Percentiles rank a stretch among this genome's conserved stretches.
These are phyloP conservation scores for Mortierella sp. DNA, from an alignment of 371 early-diverging fungal genomes.

Conservation along the genomic window DNA sequence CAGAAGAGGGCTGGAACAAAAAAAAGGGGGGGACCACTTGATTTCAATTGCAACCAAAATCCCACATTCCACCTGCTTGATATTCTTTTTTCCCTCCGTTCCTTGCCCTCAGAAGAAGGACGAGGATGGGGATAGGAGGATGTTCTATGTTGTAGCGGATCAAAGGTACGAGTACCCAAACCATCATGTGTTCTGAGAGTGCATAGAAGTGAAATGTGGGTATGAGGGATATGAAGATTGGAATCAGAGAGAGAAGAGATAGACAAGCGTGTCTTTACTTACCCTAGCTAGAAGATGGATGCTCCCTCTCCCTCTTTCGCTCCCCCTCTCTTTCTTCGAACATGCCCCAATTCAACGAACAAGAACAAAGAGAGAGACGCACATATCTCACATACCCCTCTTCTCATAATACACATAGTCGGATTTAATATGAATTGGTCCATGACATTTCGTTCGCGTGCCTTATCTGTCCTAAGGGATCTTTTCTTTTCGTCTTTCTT, in stretches of 20 bases:
- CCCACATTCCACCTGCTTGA: slow-evolving; percentile 37
- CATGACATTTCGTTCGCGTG: not conserved
- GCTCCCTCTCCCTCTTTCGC: not conserved
- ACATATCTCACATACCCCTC: not conserved
- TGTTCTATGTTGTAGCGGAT: too few relatives aligned
- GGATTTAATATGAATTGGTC: slow-evolving; percentile 28
- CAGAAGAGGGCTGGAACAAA: not conserved
- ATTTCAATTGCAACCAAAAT: slow-evolving; percentile 54
- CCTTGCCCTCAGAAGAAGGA: too few relatives aligned
- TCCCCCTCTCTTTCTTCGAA: not conserved
- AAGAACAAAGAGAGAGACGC: too few relatives aligned
- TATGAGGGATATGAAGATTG: slow-evolving; percentile 16
- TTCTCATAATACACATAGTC: slow-evolving; percentile 16
- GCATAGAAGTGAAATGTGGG: too few relatives aligned
- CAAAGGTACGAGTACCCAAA: too few relatives aligned
- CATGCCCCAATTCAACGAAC: slow-evolving; percentile 2
- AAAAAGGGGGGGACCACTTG: slow-evolving; percentile 14
- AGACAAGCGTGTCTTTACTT: slow-evolving; percentile 2
- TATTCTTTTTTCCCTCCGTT: not conserved
- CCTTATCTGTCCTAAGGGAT: too few relatives aligned
- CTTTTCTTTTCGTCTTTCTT: not conserved
- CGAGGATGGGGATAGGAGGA: too few relatives aligned
- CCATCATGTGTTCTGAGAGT: too few relatives aligned
- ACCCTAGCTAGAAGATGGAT: slow-evolving; percentile 32
- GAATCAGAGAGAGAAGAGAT: slow-evolving; percentile 1